phyloP scores from a whole-genome alignment of 2,329 filamentous ascomycete species.

The Canariomyces notabilis region DNA sequence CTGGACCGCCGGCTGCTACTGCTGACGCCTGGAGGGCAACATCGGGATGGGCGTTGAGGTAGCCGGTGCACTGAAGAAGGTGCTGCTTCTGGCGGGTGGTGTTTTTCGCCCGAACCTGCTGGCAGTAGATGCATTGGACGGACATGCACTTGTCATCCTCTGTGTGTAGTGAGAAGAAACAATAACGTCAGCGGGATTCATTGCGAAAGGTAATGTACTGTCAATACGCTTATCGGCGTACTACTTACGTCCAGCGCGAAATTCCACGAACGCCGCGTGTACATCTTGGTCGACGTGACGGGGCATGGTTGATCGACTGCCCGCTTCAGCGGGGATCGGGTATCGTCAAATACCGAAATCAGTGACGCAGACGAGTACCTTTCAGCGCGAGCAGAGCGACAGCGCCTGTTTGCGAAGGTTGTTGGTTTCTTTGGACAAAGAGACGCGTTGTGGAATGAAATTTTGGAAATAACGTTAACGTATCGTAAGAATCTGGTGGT shows the following conservation, averaged over 20 bases:
- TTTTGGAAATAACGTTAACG: slow-evolving; percentile 15
- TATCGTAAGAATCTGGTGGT: too few species aligned
- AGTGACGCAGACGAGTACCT: neutral
- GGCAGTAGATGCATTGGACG: slow-evolving; percentile 25
- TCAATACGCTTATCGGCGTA: slow-evolving; percentile 3
- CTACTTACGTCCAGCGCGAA: slow-evolving; percentile 18
- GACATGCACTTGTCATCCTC: slow-evolving; percentile 19
- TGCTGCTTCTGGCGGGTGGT: slow-evolving; percentile 26
- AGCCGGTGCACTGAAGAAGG: slow-evolving; percentile 21
- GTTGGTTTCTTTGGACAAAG: slow-evolving; percentile 1
- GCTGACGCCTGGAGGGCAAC: slow-evolving; percentile 15
- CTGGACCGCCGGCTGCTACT: slow-evolving; percentile 10
- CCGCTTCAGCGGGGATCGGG: slow-evolving; percentile 2
- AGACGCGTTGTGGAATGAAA: slow-evolving; percentile 10
- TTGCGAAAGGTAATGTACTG: slow-evolving; percentile 8
- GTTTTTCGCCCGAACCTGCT: slow-evolving; percentile 24
- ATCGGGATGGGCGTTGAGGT: slow-evolving; percentile 24
- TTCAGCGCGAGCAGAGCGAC: neutral
- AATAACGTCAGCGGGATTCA: slow-evolving; percentile 5
- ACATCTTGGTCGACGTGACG: slow-evolving; percentile 22
- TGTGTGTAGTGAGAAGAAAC: slow-evolving; percentile 3
- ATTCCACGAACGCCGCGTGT: slow-evolving; percentile 22
- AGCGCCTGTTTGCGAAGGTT: neutral
- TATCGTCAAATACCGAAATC: neutral
- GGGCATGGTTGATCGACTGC: slow-evolving; percentile 16